Percentiles rank a stretch among this genome's conserved stretches.
These are phyloP conservation scores for Trichophyton equinum DNA, from an alignment of 2,329 filamentous ascomycete species.

Conservation along the genomic window DNA sequence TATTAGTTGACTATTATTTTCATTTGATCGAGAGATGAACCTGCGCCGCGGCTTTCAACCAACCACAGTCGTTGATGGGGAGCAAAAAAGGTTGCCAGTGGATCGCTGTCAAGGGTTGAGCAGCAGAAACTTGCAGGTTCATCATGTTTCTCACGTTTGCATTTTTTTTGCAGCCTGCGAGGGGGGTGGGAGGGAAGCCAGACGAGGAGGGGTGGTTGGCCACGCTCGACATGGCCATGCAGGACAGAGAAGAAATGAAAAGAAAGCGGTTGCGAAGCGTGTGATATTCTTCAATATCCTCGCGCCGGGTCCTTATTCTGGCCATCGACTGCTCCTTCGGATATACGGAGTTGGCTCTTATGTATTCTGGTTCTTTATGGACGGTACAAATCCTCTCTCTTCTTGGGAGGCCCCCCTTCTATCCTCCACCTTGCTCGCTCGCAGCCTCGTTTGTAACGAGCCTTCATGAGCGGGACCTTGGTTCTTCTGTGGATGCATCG, in stretches of 20 bases:
- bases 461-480: not conserved
- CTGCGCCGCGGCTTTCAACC: conserved; percentile 7
- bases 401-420: not conserved
- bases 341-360: not conserved
- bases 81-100: not conserved
- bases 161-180: not conserved
- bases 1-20: not conserved
- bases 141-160: not conserved
- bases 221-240: not conserved
- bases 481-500: not conserved
- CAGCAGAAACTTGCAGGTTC: not conserved
- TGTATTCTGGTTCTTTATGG: not conserved
- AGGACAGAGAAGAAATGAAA: not conserved
- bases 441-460: not conserved
- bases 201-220: not conserved
- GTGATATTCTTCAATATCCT: too few relatives aligned
- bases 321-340: too few relatives aligned
- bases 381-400: not conserved
- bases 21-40: not conserved
- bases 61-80: not conserved
- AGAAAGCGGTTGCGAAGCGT: not conserved
- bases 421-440: not conserved
- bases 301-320: too few relatives aligned
- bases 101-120: not conserved
- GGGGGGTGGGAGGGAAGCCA: not conserved